Evolutionary conservation across 2,329 filamentous ascomycete genomes (phyloP), one percentile per base, ranked within the genome.

Genomic region (Ilyonectria destructans): DNA sequence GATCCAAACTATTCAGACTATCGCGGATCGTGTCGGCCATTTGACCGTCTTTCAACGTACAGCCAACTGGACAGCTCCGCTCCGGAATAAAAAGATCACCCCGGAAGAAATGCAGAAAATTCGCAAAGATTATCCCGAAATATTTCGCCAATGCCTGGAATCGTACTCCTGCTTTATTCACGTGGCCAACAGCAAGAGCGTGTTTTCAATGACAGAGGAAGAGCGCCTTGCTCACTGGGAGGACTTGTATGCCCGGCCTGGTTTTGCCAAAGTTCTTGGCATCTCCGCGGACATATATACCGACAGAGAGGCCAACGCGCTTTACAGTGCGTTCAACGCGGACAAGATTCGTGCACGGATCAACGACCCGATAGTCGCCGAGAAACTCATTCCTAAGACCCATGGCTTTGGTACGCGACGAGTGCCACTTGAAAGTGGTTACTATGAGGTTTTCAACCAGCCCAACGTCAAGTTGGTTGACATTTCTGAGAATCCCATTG

Each of bases 221-320:
- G 77, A 81, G 61, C 72, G 73, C 13, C 62, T 66, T 19, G 59
- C 58, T 8, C 68, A 68, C 4, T 77, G 74, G 73, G 74, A 77
- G 73, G 69, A 76, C 37, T 64, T 80, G 1, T 85, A 83, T 71
- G 63, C 75, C 0, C 60, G 75, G 4, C 81, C 81, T 1, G 83
- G 82, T 0, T 84, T 85, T 64, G 72, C 75, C 12, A 84, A 81
- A 61, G 65, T 68, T 2, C 62, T 70, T 8, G 56, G 65, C 33
- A 58, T 70, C 7, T 65, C 62, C 2, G 51, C 61, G 1, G 68
- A 70, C 46, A 64, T 68, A 0, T 64, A 61, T 31, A 70, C 68
- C 5, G 62, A 70, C 37, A 43, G 35, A 13, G 60, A 68, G 10
- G 68, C 68, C 2, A 70, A 70, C 19, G 62, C 62, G 12, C 40